A percentile compares a stretch with the other conserved stretches of the same genome.
phyloP scores from a whole-genome alignment of 495 filamentous ascomycete species.

The Thozetella sp. region DNA sequence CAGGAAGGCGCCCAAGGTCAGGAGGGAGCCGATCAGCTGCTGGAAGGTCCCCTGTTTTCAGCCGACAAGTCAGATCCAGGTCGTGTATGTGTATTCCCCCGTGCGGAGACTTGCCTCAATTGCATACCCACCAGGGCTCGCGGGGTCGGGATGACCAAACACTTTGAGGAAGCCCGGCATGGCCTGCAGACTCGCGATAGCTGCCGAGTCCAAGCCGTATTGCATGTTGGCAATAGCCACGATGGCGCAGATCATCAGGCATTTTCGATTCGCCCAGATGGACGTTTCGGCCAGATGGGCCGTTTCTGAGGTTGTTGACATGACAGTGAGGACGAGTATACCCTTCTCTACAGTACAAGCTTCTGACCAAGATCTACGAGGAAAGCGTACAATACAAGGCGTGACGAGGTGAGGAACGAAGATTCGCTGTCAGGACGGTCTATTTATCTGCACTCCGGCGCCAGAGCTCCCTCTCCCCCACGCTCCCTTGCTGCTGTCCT shows the following conservation, averaged over 20 bases:
- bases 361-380: too few species aligned
- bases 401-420: too few species aligned
- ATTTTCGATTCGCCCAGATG: conserved; percentile 40
- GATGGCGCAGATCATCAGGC: conserved; percentile 34
- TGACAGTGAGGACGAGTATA: not conserved
- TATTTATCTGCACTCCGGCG: not conserved
- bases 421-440: not conserved
- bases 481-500: too few species aligned
- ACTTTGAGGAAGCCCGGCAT: conserved; percentile 60
- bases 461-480: not conserved
- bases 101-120: conserved; percentile 15
- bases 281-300: conserved; percentile 32
- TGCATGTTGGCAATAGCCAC: conserved; percentile 47
- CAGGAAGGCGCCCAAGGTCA: conserved; percentile 60
- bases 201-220: conserved; percentile 61
- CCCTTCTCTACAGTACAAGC: too few species aligned
- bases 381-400: too few species aligned
- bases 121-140: conserved; percentile 13
- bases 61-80: conserved; percentile 26
- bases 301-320: not conserved
- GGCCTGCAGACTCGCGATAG: conserved; percentile 60
- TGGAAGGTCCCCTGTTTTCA: conserved; percentile 43
- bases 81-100: conserved; percentile 5
- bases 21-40: conserved; percentile 54
- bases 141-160: conserved; percentile 19